Base-by-base conservation (phyloP, 106 monocot species). In the Dioscorea zingiberensis region DNA sequence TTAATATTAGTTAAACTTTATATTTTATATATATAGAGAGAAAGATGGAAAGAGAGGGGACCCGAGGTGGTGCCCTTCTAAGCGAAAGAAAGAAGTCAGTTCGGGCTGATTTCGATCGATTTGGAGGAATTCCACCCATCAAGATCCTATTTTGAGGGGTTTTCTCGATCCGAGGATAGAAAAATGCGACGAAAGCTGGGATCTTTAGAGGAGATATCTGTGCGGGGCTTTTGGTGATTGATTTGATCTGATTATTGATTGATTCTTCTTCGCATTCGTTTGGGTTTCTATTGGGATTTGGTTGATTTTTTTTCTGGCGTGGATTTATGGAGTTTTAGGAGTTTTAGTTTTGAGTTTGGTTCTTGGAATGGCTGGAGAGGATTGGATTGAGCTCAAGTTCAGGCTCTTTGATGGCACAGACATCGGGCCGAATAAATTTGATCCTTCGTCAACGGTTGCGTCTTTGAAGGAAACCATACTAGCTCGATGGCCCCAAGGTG, bases 401-500 rank as follows among this genome's bases (percentile, higher is more conserved):
- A 75, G 80, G 66, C 75, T 80, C 4, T 80, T 74, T 44, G 80
- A 80, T 25, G 80, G 80, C 38, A 69, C 75, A 10, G 80, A 80
- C 65, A 80, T 80, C 59, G 80, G 75, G 5, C 80, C 75, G 7
- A 80, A 66, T 48, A 74, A 75, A 18, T 75, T 75, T 23, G 66
- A 75, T 47, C 70, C 80, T 22, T 80, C 80, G 0, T 75, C 80
- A 3, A 69, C 75, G 14, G 70, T 80, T n/a, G 68, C 47, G 5
- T 59, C 80, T 45, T 75, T 80, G 59, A 80, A 80, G 61, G 80
- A 80, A 47, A 45, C 32, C 66, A 80, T 80, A 26, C 27, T 80
- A 6, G 64, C 80, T 45, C 74, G 71, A 53, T 80, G 80, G 80
- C 80, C 80, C 15, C 74, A 70, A 75, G 80, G 80, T 80, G 59